phyloP scores from a whole-genome alignment of 345 rosid species.

The Lenwebbia sp. region DNA sequence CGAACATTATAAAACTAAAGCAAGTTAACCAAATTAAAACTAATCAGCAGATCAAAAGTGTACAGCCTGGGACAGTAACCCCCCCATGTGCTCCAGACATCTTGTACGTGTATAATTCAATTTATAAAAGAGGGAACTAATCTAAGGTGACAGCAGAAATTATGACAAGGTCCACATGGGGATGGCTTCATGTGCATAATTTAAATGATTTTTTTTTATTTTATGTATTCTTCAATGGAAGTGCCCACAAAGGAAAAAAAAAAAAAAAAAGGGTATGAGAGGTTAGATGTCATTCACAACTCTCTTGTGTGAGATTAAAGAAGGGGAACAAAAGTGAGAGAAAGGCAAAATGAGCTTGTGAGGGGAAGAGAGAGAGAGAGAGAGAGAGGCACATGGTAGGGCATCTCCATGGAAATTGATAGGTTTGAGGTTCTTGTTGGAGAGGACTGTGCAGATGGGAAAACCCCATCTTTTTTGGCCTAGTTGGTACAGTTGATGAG shows the following conservation, averaged over 20 bases:
- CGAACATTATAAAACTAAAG: neutral
- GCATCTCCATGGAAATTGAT: slow-evolving; percentile 6
- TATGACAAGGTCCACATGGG: neutral
- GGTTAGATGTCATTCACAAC: neutral
- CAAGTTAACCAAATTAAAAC: neutral
- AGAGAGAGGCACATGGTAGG: slow-evolving; percentile 11
- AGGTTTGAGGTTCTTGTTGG: neutral
- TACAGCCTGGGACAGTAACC: slow-evolving; percentile 1
- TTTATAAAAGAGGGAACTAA: neutral
- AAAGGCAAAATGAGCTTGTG: neutral
- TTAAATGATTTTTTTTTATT: neutral
- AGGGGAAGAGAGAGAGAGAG: neutral
- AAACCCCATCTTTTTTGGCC: neutral
- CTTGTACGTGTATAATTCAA: neutral
- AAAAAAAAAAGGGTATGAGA: neutral
- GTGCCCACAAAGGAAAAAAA: neutral
- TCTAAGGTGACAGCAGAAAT: neutral
- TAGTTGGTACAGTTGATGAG: slow-evolving; percentile 2
- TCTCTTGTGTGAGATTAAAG: neutral
- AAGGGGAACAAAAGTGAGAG: neutral
- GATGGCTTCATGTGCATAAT: neutral
- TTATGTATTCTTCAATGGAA: neutral
- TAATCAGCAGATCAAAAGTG: neutral
- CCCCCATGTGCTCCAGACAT: slow-evolving; percentile 1
- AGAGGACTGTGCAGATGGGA: neutral